A percentile compares a stretch with the other conserved stretches of the same genome.
Conservation (phyloP, 2,329 filamentous ascomycete species). For the Macrophomina tecta region DNA sequence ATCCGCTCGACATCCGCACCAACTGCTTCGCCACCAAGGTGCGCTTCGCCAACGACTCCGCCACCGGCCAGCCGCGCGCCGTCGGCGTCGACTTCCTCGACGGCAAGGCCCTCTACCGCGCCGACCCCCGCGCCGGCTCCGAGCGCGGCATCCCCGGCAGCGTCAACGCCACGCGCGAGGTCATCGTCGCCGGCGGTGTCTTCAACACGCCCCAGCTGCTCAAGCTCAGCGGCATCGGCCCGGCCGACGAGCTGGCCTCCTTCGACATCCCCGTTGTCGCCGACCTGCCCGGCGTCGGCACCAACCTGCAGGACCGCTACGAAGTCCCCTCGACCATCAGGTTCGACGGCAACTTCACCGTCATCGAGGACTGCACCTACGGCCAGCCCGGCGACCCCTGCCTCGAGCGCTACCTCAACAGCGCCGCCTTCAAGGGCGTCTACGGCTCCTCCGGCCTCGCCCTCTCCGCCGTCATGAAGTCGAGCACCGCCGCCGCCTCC, state of each 20-base stretch:
- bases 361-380: constrained; percentile 48
- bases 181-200: constrained; percentile 58
- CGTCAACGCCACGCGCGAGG: constrained; percentile 51
- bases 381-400: constrained; percentile 49
- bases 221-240: constrained; percentile 69
- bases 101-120: constrained; percentile 47
- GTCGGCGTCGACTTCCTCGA: constrained; percentile 52
- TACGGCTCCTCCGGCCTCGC: constrained; percentile 61
- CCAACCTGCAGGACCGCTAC: constrained; percentile 68
- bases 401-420: constrained; percentile 50
- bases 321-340: constrained; percentile 60
- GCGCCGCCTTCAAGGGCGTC: constrained; percentile 38
- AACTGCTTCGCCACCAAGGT: constrained; percentile 72
- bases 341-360: constrained; percentile 42
- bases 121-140: constrained; percentile 40
- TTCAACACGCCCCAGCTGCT: constrained; percentile 71
- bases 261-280: constrained; percentile 61
- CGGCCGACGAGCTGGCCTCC: constrained; percentile 56
- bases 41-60: constrained; percentile 65
- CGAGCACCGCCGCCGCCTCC: constrained; percentile 46
- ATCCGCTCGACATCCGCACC: constrained; percentile 62
- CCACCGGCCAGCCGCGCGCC: constrained; percentile 57
- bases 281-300: constrained; percentile 67
- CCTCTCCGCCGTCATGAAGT: constrained; percentile 50
- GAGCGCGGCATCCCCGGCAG: constrained; percentile 41